A percentile compares a stretch with the other conserved stretches of the same genome.
Conservation (phyloP, 2,329 filamentous ascomycete species). For the Colletotrichum musae region DNA sequence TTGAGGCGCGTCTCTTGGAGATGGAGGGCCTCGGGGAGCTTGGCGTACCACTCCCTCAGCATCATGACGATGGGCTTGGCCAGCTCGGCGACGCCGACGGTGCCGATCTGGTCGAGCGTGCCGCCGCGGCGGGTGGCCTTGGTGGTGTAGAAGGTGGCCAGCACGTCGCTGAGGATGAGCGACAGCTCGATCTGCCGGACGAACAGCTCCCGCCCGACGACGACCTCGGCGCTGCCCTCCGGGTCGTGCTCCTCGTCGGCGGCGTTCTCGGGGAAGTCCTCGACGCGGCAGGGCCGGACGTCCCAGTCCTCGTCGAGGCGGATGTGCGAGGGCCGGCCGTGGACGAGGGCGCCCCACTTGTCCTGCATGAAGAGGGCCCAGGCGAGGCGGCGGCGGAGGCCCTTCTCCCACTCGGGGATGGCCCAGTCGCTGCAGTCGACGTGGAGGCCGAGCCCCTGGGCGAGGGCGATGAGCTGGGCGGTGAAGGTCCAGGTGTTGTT, state of each 20-base stretch:
- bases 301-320: conserved; percentile 67
- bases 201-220: conserved; percentile 63
- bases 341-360: conserved; percentile 71
- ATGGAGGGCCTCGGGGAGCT: conserved; percentile 60
- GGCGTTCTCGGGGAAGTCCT: conserved; percentile 57
- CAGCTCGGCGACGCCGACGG: conserved; percentile 51
- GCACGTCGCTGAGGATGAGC: conserved; percentile 65
- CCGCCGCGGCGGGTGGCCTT: conserved; percentile 49
- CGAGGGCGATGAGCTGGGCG: conserved; percentile 69
- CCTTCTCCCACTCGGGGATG: conserved; percentile 74
- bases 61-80: conserved; percentile 52
- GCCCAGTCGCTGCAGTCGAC: conserved; percentile 74
- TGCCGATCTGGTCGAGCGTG: conserved; percentile 50
- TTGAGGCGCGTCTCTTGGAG: conserved; percentile 58
- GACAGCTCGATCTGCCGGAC: conserved; percentile 66
- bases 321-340: conserved; percentile 71
- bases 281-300: conserved; percentile 54
- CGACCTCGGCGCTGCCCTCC: conserved; percentile 58
- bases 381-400: conserved; percentile 71
- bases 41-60: conserved; percentile 60
- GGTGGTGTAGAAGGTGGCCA: conserved; percentile 63
- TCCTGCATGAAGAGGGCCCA: conserved; percentile 79
- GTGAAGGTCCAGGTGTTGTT: conserved; percentile 65
- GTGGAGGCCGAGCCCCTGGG: conserved; percentile 71
- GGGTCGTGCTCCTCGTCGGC: conserved; percentile 53